Conservation (phyloP, 2,329 filamentous ascomycete genomes). For the Epichloe sylvatica region DNA sequence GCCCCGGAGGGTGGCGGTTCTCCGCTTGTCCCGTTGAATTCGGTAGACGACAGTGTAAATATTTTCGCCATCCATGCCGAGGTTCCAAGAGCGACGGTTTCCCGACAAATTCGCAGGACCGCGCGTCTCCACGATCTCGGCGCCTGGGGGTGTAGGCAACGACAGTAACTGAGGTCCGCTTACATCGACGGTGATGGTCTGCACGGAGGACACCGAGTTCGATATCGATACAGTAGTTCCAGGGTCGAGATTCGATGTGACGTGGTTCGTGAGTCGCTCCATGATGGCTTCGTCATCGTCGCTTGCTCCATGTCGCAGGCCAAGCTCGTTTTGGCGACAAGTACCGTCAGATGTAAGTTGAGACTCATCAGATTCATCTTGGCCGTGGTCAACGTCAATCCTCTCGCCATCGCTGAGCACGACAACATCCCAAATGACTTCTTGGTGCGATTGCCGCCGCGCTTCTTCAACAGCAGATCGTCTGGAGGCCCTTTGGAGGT, state of each 20-base stretch:
- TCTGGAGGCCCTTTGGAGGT: conserved; percentile 44
- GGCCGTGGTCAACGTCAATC: conserved; percentile 31
- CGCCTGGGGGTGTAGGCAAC: conserved; percentile 41
- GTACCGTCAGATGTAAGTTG: not conserved
- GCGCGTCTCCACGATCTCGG: conserved; percentile 42
- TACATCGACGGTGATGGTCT: conserved; percentile 51
- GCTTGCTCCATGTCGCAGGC: not conserved
- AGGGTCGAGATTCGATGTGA: conserved; percentile 37
- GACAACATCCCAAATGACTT: conserved; percentile 53
- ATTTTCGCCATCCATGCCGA: conserved; percentile 13
- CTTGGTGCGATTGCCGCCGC: conserved; percentile 33
- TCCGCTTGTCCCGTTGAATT: conserved; percentile 38
- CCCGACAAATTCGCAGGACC: conserved; percentile 7
- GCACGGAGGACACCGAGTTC: conserved; percentile 44
- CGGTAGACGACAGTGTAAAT: conserved; percentile 46
- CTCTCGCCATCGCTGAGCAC: conserved; percentile 44
- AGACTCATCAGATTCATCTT: conserved; percentile 18
- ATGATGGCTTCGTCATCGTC: conserved; percentile 29
- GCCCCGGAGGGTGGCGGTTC: conserved; percentile 25
- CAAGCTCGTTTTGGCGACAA: not conserved
- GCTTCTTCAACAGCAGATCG: conserved; percentile 36
- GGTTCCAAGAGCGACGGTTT: conserved; percentile 3
- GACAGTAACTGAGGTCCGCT: conserved; percentile 36
- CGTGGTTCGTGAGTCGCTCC: conserved; percentile 36
- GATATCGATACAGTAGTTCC: conserved; percentile 47